phyloP scores from a whole-genome alignment of 2,329 filamentous ascomycete genomes.

The Pleomassaria siparia region DNA sequence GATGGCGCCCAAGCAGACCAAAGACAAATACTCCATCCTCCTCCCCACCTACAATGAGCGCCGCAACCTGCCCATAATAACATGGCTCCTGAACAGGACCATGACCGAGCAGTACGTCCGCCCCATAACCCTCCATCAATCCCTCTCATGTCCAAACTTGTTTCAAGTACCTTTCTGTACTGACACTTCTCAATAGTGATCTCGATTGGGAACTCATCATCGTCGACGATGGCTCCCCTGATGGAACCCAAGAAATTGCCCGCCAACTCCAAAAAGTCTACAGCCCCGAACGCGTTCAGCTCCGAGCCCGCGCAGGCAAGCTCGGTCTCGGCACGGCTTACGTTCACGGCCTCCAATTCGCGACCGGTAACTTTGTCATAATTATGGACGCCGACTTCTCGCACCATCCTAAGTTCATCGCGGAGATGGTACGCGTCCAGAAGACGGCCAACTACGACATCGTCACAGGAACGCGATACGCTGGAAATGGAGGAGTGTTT shows the following conservation, averaged over 20 bases:
- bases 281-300: constrained; percentile 70
- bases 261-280: constrained; percentile 88
- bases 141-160: constrained; percentile 1
- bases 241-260: constrained; percentile 89
- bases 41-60: constrained; percentile 99
- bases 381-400: constrained; percentile 99
- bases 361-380: constrained; percentile 91
- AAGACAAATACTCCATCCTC: constrained; percentile 93
- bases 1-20: constrained; percentile 41
- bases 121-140: constrained; percentile 7
- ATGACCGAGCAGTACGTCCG: constrained; percentile 77
- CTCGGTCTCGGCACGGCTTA: constrained; percentile 96
- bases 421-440: constrained; percentile 85
- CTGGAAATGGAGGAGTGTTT: constrained; percentile 80
- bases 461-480: constrained; percentile 93
- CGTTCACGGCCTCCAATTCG: constrained; percentile 89
- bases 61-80: constrained; percentile 92
- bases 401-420: constrained; percentile 99
- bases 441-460: constrained; percentile 83
- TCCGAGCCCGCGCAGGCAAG: constrained; percentile 90
- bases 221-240: constrained; percentile 95
- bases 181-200: constrained; percentile 59
- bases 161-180: constrained; percentile 5
- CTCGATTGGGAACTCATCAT: constrained; percentile 98
- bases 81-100: constrained; percentile 89